Percentiles rank a stretch among this genome's conserved stretches.
phyloP scores from a whole-genome alignment of 139 green algal species.

The Closterium sp. region DNA sequence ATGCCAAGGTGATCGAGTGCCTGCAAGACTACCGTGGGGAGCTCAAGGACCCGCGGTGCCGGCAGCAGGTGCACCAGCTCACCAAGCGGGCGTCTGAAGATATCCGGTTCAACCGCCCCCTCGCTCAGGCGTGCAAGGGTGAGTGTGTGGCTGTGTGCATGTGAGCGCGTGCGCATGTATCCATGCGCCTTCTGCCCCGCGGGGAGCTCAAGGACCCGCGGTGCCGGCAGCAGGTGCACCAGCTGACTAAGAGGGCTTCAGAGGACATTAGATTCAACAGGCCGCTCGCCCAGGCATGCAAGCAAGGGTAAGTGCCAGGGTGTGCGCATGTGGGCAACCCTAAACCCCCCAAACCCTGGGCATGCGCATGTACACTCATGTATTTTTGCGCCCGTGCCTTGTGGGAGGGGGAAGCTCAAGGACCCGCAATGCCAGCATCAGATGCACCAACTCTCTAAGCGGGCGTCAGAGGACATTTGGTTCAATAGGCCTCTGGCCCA shows the following conservation, averaged over 20 bases:
- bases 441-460: conserved; percentile 57
- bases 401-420: conserved; percentile 27
- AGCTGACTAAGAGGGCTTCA: conserved; percentile 58
- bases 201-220: conserved; percentile 16
- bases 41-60: conserved; percentile 56
- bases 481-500: conserved; percentile 71
- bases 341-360: too few relatives aligned
- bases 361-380: too few relatives aligned
- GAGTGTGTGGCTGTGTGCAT: neutral
- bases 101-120: conserved; percentile 76
- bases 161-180: too few relatives aligned
- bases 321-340: neutral
- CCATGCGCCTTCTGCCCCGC: too few relatives aligned
- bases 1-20: conserved; percentile 50
- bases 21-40: conserved; percentile 52
- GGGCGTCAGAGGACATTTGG: conserved; percentile 76
- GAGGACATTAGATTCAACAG: conserved; percentile 83
- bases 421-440: conserved; percentile 60
- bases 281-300: conserved; percentile 51
- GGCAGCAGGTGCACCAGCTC: conserved; percentile 56
- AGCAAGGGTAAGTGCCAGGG: neutral
- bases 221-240: conserved; percentile 62
- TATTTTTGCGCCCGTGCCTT: too few relatives aligned
- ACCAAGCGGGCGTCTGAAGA: conserved; percentile 67
- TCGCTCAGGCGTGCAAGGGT: conserved; percentile 44